phyloP scores from a whole-genome alignment of 1,139 yeast species.

The Saccharomyces hybrid region DNA sequence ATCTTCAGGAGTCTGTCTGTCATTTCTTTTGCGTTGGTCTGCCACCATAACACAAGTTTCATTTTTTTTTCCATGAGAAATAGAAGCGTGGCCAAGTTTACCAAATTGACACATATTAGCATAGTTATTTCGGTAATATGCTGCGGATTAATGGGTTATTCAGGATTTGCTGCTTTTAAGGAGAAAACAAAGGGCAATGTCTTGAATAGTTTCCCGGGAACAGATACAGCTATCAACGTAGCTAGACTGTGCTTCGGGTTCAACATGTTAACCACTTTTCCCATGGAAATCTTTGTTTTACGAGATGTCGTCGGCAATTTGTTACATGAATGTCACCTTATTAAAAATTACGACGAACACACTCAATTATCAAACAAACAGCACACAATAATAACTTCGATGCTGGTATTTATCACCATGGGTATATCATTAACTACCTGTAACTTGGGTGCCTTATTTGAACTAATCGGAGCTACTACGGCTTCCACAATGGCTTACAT shows the following conservation, averaged over 20 bases:
- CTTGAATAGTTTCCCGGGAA: slow-evolving; percentile 72
- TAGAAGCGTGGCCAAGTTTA: slow-evolving; percentile 69
- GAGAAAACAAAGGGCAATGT: slow-evolving; percentile 78
- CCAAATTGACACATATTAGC: slow-evolving; percentile 72
- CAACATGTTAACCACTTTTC: slow-evolving; percentile 90
- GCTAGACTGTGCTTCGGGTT: slow-evolving; percentile 90
- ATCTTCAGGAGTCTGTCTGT: slow-evolving; percentile 86
- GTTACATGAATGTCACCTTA: slow-evolving; percentile 35
- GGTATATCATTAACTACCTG: slow-evolving; percentile 71
- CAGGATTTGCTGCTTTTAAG: slow-evolving; percentile 72
- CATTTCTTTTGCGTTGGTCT: slow-evolving; percentile 87
- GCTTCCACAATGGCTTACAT: slow-evolving; percentile 91
- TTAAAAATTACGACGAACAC: slow-evolving; percentile 23
- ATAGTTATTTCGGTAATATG: slow-evolving; percentile 75
- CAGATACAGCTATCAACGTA: slow-evolving; percentile 65
- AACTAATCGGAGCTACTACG: slow-evolving; percentile 85
- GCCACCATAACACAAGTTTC: slow-evolving; percentile 88
- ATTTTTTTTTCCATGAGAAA: slow-evolving; percentile 75
- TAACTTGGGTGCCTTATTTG: slow-evolving; percentile 81
- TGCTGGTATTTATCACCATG: slow-evolving; percentile 65
- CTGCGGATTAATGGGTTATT: slow-evolving; percentile 70
- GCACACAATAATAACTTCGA: slow-evolving; percentile 62
- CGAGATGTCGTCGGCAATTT: slow-evolving; percentile 70
- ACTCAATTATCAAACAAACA: slow-evolving; percentile 38
- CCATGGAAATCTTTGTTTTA: slow-evolving; percentile 82